A percentile compares a stretch with the other conserved stretches of the same genome.
These are phyloP conservation scores for Naganishia kalamii DNA, from an alignment of 768 basidiomycete genomes.

Conservation along the genomic window DNA sequence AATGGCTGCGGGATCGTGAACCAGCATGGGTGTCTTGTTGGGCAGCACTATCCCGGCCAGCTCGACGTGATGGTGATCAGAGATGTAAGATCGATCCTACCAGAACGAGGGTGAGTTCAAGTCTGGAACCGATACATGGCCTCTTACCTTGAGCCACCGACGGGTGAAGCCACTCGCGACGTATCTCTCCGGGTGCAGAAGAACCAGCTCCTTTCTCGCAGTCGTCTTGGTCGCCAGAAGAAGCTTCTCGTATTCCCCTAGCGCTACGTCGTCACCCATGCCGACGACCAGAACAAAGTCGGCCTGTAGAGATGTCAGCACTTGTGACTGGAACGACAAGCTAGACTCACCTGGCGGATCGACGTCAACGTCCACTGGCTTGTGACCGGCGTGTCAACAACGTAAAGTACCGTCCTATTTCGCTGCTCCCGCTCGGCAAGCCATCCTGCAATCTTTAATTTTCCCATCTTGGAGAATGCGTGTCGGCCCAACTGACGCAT, in stretches of 20 bases:
- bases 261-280: conserved; percentile 74
- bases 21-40: conserved; percentile 50
- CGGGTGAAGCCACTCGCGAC: conserved; percentile 86
- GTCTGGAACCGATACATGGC: background rate
- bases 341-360: conserved; percentile 68
- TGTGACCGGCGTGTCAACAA: conserved; percentile 88
- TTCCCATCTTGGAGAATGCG: conserved; percentile 93
- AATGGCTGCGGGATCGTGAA: conserved; percentile 80
- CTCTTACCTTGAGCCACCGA: conserved; percentile 82
- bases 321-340: background rate
- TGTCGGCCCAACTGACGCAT: conserved; percentile 87
- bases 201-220: conserved; percentile 90
- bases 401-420: conserved; percentile 87
- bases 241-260: conserved; percentile 91
- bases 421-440: conserved; percentile 76
- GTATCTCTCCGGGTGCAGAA: conserved; percentile 84
- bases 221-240: conserved; percentile 94
- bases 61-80: conserved; percentile 93
- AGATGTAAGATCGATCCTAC: conserved; percentile 89
- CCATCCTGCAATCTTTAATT: conserved; percentile 90
- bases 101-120: conserved; percentile 24
- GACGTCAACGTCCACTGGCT: conserved; percentile 98
- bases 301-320: conserved; percentile 53
- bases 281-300: conserved; percentile 91
- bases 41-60: conserved; percentile 50